Evolutionary conservation across 1,139 yeast species (phyloP).

Genomic region (Yamadazyma blattariae): DNA sequence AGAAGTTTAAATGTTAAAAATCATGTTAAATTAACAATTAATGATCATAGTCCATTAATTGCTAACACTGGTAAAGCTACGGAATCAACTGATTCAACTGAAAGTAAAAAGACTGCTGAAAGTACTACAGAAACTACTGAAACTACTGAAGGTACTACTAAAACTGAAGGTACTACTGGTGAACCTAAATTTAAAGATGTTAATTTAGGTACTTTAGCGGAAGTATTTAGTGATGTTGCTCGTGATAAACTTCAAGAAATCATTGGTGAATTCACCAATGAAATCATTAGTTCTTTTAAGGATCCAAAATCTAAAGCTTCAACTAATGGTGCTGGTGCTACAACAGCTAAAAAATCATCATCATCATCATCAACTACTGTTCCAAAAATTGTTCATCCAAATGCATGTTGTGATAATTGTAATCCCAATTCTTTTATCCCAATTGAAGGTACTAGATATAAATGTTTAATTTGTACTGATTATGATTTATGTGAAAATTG

Average conservation of each 20-base stretch:
- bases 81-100: neutral
- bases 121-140: neutral
- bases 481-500: slow-evolving; percentile 58
- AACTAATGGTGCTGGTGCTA: neutral
- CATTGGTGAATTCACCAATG: slow-evolving; percentile 11
- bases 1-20: slow-evolving; percentile 49
- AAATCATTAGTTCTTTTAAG: slow-evolving; percentile 8
- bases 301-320: neutral
- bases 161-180: neutral
- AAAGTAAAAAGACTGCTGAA: neutral
- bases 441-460: slow-evolving; percentile 49
- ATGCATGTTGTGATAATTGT: slow-evolving; percentile 44
- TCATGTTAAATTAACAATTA: slow-evolving; percentile 25
- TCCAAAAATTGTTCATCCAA: slow-evolving; percentile 16
- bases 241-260: slow-evolving; percentile 14
- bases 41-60: slow-evolving; percentile 4
- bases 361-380: neutral
- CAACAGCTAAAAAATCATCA: neutral
- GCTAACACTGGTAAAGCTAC: neutral
- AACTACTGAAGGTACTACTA: neutral
- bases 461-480: slow-evolving; percentile 53
- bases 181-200: slow-evolving; percentile 2
- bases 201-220: slow-evolving; percentile 11
- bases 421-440: slow-evolving; percentile 23
- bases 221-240: slow-evolving; percentile 14